phyloP scores from a whole-genome alignment of 805 yeast species.

The Zygosaccharomyces siamensis region DNA sequence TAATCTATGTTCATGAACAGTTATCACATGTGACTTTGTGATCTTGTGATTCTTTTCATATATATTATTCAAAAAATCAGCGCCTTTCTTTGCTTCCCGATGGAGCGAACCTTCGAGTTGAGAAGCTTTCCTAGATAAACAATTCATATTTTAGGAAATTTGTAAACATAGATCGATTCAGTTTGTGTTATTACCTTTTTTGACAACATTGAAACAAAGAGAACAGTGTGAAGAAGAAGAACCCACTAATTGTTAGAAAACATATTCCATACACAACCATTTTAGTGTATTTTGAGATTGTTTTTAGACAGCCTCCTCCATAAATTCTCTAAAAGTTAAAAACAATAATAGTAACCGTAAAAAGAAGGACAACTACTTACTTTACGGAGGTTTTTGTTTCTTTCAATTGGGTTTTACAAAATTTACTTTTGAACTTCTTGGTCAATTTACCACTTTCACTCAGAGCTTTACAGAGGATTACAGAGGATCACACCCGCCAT shows the following conservation, averaged over 20 bases:
- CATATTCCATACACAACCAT: slow-evolving; percentile 4
- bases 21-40: not conserved
- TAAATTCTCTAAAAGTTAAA: not conserved
- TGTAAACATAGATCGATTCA: slow-evolving; percentile 9
- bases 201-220: slow-evolving; percentile 3
- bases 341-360: not conserved
- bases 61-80: not conserved
- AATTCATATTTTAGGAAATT: slow-evolving; percentile 4
- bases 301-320: not conserved
- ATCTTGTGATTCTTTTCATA: not conserved
- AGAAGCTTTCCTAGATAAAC: not conserved
- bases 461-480: not conserved
- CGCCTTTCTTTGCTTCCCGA: not conserved
- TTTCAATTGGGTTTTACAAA: not conserved
- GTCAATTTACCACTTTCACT: not conserved
- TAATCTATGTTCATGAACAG: no score
- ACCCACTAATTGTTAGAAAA: not conserved
- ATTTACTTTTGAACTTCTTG: not conserved
- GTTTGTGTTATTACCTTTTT: slow-evolving; percentile 4
- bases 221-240: not conserved
- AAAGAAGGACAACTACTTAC: not conserved
- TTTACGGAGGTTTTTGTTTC: not conserved
- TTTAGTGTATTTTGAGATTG: slow-evolving; percentile 3
- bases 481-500: slow-evolving; percentile 1
- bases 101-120: not conserved